Conservation (phyloP, 1,284 basidiomycete genomes). For the Fistulina hepatica region DNA sequence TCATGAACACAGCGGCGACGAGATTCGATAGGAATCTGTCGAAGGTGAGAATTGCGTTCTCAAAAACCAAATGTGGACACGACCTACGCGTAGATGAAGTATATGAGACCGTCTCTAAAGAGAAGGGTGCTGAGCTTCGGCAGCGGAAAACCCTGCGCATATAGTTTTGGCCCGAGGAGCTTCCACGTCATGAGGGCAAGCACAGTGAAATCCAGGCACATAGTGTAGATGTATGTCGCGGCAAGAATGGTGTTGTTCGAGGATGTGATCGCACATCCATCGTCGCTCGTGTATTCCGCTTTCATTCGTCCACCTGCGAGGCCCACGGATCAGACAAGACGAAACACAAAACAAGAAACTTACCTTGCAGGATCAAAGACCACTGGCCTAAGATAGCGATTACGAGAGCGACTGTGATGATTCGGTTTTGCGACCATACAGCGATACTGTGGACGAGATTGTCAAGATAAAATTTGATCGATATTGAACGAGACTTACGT, state of each 20-base stretch:
- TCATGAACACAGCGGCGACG: conserved; percentile 41
- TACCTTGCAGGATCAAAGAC: conserved; percentile 68
- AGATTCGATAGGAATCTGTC: conserved; percentile 10
- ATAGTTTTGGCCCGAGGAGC: no score
- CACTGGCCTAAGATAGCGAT: conserved; percentile 43
- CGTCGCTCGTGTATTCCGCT: conserved; percentile 36
- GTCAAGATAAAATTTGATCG: conserved; percentile 1
- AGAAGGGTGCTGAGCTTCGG: conserved; percentile 44
- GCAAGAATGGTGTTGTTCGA: conserved; percentile 51
- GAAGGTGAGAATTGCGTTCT: conserved; percentile 3
- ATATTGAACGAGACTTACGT: conserved; percentile 1
- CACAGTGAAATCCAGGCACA: conserved; percentile 58
- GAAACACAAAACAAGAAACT: no score
- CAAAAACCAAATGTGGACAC: conserved; percentile 23
- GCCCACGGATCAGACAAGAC: no score
- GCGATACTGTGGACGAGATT: conserved; percentile 36
- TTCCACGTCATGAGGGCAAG: conserved; percentile 51
- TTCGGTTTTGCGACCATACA: conserved; percentile 50
- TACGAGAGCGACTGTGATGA: conserved; percentile 39
- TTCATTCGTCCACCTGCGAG: conserved; percentile 25
- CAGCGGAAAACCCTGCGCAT: conserved; percentile 18
- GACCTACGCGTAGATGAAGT: conserved; percentile 69
- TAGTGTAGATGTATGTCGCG: conserved; percentile 58
- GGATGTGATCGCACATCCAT: conserved; percentile 41
- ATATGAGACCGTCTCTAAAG: conserved; percentile 61